Conservation (phyloP, 495 filamentous ascomycete genomes). For the Aspergillus steynii region DNA sequence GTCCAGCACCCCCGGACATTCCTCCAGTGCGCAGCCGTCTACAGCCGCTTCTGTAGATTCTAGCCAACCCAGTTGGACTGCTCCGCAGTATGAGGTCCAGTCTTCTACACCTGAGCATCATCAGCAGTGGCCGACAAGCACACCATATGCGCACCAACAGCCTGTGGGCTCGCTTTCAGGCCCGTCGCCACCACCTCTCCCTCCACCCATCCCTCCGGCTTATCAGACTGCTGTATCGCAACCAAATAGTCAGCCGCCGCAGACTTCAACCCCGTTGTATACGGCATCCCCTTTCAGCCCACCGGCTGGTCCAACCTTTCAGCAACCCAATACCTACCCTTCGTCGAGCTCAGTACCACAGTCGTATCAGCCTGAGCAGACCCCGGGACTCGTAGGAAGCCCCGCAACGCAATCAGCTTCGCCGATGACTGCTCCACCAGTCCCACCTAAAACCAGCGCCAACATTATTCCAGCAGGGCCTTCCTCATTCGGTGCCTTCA, state of each 20-base stretch:
- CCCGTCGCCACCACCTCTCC: slow-evolving; percentile 39
- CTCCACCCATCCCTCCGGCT: slow-evolving; percentile 40
- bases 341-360: slow-evolving; percentile 10
- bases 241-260: slow-evolving; percentile 27
- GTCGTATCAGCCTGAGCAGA: slow-evolving; percentile 23
- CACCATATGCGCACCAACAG: slow-evolving; percentile 28
- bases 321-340: slow-evolving; percentile 3
- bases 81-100: slow-evolving; percentile 19
- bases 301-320: slow-evolving; percentile 3
- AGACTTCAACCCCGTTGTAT: slow-evolving; percentile 17
- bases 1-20: slow-evolving; percentile 34
- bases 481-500: slow-evolving; percentile 53
- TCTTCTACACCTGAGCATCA: slow-evolving; percentile 17
- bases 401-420: slow-evolving; percentile 20
- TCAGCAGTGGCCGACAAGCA: slow-evolving; percentile 25
- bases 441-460: slow-evolving; percentile 25
- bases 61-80: slow-evolving; percentile 16
- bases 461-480: slow-evolving; percentile 23
- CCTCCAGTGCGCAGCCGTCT: slow-evolving; percentile 24
- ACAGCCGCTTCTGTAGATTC: slow-evolving; percentile 14
- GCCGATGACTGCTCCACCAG: slow-evolving; percentile 18
- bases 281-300: slow-evolving; percentile 8
- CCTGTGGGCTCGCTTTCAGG: slow-evolving; percentile 15
- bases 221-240: slow-evolving; percentile 29
- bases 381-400: slow-evolving; percentile 19